Evolutionary conservation across 352 stramenopile species (phyloP).

Genomic region (Phytopythium mirpurense): DNA sequence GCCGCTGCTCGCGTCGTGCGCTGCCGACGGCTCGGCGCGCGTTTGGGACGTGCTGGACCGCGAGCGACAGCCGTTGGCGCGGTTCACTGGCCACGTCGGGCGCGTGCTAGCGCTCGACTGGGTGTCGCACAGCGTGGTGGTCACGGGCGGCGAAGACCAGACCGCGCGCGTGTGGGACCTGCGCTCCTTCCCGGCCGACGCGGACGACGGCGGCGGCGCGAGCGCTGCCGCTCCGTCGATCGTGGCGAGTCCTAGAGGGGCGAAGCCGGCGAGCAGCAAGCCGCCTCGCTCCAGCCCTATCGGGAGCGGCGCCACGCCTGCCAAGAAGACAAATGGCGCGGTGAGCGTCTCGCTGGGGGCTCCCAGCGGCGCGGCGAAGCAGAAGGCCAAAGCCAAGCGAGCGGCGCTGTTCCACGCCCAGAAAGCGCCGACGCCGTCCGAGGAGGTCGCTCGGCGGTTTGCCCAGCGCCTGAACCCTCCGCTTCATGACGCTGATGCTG

Average conservation of each 20-base stretch:
- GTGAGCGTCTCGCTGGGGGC: not conserved
- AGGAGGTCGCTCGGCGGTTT: conserved; percentile 10
- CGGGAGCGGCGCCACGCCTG: too few relatives aligned
- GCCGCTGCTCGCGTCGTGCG: conserved; percentile 41
- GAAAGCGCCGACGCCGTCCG: conserved; percentile 8
- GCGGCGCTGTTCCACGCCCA: conserved; percentile 23
- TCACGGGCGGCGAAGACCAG: conserved; percentile 69
- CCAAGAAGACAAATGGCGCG: not conserved
- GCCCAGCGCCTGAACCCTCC: not conserved
- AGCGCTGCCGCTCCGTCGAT: not conserved
- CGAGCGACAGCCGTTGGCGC: conserved; percentile 9
- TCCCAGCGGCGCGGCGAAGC: conserved; percentile 3
- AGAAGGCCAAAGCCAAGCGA: conserved; percentile 19
- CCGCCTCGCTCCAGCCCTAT: too few relatives aligned
- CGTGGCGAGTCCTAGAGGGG: not conserved
- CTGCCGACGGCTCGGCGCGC: conserved; percentile 40
- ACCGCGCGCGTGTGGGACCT: conserved; percentile 59
- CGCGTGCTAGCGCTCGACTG: conserved; percentile 56
- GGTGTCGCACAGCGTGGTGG: conserved; percentile 32
- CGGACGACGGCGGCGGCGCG: not conserved
- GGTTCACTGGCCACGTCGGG: conserved; percentile 44
- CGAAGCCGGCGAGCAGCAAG: not conserved
- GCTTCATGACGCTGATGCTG: not conserved
- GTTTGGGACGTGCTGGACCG: conserved; percentile 40
- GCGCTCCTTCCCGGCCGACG: conserved; percentile 2